Evolutionary conservation across 805 yeast species (phyloP), one percentile per base, ranked within the genome.

Genomic region (Ogataea siamensis): DNA sequence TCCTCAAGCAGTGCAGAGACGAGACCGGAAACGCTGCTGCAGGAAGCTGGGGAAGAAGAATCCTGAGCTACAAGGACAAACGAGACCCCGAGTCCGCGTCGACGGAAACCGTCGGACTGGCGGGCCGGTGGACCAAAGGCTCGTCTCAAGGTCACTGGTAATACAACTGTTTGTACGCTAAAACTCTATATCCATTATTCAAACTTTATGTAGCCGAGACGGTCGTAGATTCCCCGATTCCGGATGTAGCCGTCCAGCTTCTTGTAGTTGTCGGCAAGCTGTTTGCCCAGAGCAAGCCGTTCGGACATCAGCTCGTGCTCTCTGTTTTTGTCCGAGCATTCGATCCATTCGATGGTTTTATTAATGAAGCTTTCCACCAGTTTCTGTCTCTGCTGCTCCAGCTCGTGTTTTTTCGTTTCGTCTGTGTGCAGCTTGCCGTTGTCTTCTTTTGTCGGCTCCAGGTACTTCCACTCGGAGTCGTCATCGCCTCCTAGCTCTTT

Each of bases 11-110:
- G 62, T 91, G 96, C 51, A 76, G 97, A 60, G 97, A 89, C 64
- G 97, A 89, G 59, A 89, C 96, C 2, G 95, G 95, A 28, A 93
- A 84, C 51, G 78, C 88, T 9, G 96, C 96, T 15, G 96, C 95
- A 17, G 91, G 96, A 39, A 73, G 68, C 32, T 88, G 97, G 97
- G 96, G 95, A 57, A 78, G 77, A 55, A 72, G 91, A 45, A 68
- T 82, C 17, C 66, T 82, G 37, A 73, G 78, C 38, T 74, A 75
- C 43, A 64, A 45, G 11, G 30, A 24, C 13, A 37, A 37, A 18
- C 35, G 32, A 10, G 23, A 14, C 12, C 16, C 35, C 10, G 19
- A 16, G n/a, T 14, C 37, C 7, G 15, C 32, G 26, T 11, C 24
- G 11, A 7, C 50, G 32, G 40, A 39, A 4, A 39, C 42, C n/a